These are phyloP conservation scores for Arabis alpina DNA, from an alignment of 345 rosid species.

Conservation along the genomic window DNA sequence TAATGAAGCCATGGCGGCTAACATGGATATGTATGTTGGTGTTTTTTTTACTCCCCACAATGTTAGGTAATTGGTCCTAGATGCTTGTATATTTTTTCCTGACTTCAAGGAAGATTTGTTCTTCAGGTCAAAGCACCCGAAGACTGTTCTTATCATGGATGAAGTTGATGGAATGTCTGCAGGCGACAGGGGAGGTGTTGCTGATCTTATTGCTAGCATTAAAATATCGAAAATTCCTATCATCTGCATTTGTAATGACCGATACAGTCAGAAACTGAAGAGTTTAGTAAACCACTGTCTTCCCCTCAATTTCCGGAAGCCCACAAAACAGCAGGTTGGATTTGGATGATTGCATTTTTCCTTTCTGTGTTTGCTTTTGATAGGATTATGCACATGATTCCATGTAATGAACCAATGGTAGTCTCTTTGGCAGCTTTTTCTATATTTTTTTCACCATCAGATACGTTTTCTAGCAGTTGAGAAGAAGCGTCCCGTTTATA, in stretches of 20 bases:
- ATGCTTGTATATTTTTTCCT: constrained; percentile 29
- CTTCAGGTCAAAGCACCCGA: constrained; percentile 72
- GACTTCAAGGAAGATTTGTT: constrained; percentile 34
- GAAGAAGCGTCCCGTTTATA: constrained; percentile 9
- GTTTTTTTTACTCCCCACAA: constrained; percentile 11
- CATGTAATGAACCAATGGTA: constrained; percentile 15
- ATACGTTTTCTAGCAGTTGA: constrained; percentile 23
- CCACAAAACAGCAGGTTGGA: constrained; percentile 91
- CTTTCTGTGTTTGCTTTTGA: constrained; percentile 11
- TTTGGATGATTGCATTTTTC: constrained; percentile 27
- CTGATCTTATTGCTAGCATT: constrained; percentile 97
- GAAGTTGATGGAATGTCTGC: constrained; percentile 99
- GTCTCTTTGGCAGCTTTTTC: constrained; percentile 23
- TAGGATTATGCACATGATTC: constrained; percentile 23
- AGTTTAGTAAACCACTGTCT: constrained; percentile 90
- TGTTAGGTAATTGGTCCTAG: constrained; percentile 20
- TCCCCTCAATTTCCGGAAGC: constrained; percentile 81
- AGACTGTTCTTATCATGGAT: constrained; percentile 94
- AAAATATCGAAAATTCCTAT: constrained; percentile 93
- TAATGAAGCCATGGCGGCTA: constrained; percentile 71
- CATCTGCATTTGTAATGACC: constrained; percentile 96
- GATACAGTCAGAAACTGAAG: constrained; percentile 96
- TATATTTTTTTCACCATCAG: constrained; percentile 8
- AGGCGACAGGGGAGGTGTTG: constrained; percentile 98
- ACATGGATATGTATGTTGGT: constrained; percentile 62